Conservation (phyloP, 148 eudicot species). For the Fallopia convolvulus region DNA sequence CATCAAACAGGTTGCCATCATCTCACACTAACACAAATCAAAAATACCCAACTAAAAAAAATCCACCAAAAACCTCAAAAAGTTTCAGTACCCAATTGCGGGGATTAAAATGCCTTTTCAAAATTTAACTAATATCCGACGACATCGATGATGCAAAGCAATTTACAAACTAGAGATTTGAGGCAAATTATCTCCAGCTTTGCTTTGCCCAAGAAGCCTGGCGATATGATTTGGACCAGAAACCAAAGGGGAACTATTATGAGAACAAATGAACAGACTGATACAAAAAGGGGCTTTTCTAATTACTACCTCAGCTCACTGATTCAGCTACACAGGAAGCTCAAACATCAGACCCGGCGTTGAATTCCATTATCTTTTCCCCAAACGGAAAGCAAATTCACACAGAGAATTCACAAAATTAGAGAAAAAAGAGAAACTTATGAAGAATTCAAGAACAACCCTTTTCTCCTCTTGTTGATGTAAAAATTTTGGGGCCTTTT, state of each 20-base stretch:
- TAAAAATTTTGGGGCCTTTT: background rate
- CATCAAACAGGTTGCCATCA: constrained; percentile 26
- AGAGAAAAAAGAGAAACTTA: background rate
- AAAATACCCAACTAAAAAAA: constrained; percentile 16
- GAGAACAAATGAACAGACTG: background rate
- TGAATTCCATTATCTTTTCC: background rate
- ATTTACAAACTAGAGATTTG: background rate
- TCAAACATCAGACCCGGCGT: constrained; percentile 1
- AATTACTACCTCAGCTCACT: background rate
- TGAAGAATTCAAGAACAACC: background rate
- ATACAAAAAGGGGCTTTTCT: background rate
- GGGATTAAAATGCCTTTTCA: constrained; percentile 5
- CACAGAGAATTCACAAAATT: background rate
- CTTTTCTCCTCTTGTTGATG: background rate
- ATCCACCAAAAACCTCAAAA: constrained; percentile 17
- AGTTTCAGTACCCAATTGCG: constrained; percentile 1
- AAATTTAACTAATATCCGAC: constrained; percentile 52
- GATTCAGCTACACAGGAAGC: background rate
- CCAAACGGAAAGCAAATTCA: background rate
- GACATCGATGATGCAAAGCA: constrained; percentile 35
- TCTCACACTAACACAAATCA: constrained; percentile 4
- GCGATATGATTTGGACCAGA: constrained; percentile 4
- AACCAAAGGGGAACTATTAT: background rate
- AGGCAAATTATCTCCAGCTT: constrained; percentile 5
- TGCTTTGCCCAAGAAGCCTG: background rate